Percentiles rank a stretch among this genome's conserved stretches.
Conservation (phyloP, 2,329 filamentous ascomycete species). For the Mariannaea elegans region DNA sequence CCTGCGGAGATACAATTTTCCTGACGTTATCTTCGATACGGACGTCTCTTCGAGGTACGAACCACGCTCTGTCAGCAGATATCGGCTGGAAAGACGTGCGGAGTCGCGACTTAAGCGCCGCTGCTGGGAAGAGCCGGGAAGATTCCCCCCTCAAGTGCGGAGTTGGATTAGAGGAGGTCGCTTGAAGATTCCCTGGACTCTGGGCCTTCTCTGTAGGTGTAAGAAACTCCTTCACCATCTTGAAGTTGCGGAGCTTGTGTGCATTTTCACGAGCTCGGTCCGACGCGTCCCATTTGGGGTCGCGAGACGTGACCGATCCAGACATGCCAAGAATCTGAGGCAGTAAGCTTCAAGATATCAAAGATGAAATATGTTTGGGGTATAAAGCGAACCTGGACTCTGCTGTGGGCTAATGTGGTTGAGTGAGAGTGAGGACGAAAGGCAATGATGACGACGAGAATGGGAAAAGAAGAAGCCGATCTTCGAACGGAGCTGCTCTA, state of each 20-base stretch:
- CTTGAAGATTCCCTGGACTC: background rate
- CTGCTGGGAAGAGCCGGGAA: slow-evolving; percentile 1
- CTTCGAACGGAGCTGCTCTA: no score
- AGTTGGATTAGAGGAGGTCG: background rate
- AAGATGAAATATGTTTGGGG: no score
- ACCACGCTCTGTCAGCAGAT: background rate
- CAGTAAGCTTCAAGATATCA: no score
- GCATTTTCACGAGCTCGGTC: background rate
- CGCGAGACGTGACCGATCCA: background rate
- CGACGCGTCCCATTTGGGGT: background rate
- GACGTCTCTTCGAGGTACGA: background rate
- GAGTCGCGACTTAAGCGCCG: background rate
- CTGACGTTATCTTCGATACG: background rate
- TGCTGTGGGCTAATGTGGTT: no score
- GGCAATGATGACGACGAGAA: no score
- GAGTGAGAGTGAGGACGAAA: no score
- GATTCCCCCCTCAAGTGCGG: background rate
- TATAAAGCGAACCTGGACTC: no score
- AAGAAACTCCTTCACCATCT: background rate
- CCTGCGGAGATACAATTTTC: background rate
- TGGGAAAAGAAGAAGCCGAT: no score
- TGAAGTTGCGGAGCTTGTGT: background rate
- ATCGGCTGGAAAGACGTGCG: background rate
- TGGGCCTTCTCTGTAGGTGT: background rate
- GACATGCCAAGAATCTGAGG: no score